A percentile compares a stretch with the other conserved stretches of the same genome.
These are phyloP conservation scores for Populus nigra DNA, from an alignment of 345 rosid genomes.

Conservation along the genomic window DNA sequence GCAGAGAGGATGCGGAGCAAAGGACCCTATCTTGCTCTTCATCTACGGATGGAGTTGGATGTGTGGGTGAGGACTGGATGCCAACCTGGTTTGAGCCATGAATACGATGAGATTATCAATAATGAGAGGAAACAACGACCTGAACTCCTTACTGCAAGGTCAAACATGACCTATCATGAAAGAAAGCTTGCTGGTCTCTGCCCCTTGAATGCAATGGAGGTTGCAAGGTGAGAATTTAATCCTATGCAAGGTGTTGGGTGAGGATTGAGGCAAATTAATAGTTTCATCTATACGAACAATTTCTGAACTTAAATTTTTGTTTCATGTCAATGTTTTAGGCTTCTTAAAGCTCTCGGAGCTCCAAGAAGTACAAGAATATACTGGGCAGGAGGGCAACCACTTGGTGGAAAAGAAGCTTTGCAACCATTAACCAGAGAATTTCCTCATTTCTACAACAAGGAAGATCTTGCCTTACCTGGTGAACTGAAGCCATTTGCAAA, in stretches of 20 bases:
- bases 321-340: slow-evolving; percentile 35
- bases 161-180: slow-evolving; percentile 74
- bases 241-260: neutral
- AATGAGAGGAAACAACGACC: slow-evolving; percentile 76
- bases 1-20: slow-evolving; percentile 75
- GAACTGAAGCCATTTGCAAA: slow-evolving; percentile 77
- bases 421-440: slow-evolving; percentile 60
- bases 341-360: slow-evolving; percentile 94
- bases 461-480: slow-evolving; percentile 73
- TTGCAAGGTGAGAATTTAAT: slow-evolving; percentile 56
- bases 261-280: neutral
- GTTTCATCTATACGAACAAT: neutral
- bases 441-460: slow-evolving; percentile 72
- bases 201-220: slow-evolving; percentile 84
- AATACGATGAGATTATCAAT: slow-evolving; percentile 67
- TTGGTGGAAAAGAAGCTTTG: slow-evolving; percentile 82
- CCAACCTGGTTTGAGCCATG: slow-evolving; percentile 70
- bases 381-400: slow-evolving; percentile 96
- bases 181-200: slow-evolving; percentile 88
- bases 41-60: slow-evolving; percentile 85
- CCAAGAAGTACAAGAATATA: slow-evolving; percentile 62
- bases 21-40: slow-evolving; percentile 91
- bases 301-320: neutral
- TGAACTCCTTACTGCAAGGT: slow-evolving; percentile 81
- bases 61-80: slow-evolving; percentile 98